A percentile compares a stretch with the other conserved stretches of the same genome.
phyloP scores from a whole-genome alignment of 495 filamentous ascomycete genomes.

The Talaromyces borbonicus region DNA sequence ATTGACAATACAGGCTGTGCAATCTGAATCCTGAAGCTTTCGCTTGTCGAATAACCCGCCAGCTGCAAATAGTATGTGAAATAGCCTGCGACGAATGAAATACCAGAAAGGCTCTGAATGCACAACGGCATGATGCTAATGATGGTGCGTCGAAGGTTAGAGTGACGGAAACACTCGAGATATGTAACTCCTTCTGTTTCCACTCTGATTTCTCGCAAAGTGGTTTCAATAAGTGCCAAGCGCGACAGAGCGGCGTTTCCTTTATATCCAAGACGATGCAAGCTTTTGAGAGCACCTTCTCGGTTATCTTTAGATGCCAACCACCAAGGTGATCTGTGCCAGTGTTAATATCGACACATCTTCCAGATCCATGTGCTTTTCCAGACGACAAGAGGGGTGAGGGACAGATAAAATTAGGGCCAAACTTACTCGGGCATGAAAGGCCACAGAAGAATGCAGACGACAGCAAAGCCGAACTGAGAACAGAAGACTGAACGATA shows the following conservation, averaged over 20 bases:
- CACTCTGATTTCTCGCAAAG: neutral
- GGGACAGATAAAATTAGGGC: no score
- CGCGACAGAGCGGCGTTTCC: neutral
- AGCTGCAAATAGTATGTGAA: constrained; percentile 25
- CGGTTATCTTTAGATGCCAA: neutral
- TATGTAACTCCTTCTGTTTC: constrained; percentile 21
- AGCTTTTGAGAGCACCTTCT: neutral
- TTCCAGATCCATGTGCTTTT: no score
- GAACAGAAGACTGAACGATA: no score
- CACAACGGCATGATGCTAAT: constrained; percentile 21
- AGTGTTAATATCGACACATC: no score
- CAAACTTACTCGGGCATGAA: no score
- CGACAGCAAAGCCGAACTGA: no score
- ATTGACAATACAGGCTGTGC: constrained; percentile 22
- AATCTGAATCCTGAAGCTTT: constrained; percentile 21
- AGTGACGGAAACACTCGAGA: constrained; percentile 23
- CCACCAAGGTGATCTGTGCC: neutral
- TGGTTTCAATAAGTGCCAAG: neutral
- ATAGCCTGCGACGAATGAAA: constrained; percentile 19
- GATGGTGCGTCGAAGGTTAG: constrained; percentile 25
- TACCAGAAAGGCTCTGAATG: constrained; percentile 23
- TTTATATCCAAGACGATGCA: neutral
- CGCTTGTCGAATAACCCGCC: constrained; percentile 18
- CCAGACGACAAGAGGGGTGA: no score
- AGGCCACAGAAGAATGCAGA: no score